Base-by-base conservation (phyloP, 140 eudicot genomes). In the Stevia rebaudiana region DNA sequence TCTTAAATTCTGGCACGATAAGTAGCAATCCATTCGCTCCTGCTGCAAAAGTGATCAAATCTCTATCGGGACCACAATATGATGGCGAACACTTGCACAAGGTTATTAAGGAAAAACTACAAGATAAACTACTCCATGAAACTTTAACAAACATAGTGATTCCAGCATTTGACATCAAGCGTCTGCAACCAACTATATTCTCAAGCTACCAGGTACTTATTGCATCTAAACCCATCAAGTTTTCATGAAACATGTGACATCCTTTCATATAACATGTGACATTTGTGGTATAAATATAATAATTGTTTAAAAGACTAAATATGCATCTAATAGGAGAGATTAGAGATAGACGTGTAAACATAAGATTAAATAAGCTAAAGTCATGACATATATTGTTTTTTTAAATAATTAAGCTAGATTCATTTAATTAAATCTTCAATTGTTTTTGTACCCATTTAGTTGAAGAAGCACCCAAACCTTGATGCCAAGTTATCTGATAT, bases 401-500 rank as follows among this genome's bases (percentile, higher is more conserved):
- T n/a, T n/a, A n/a, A n/a, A n/a, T n/a, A n/a, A n/a, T n/a, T n/a
- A n/a, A n/a, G n/a, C n/a, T n/a, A n/a, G n/a, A n/a, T n/a, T n/a
- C n/a, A n/a, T n/a, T n/a, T n/a, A n/a, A n/a, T n/a, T n/a, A n/a
- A n/a, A n/a, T n/a, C n/a, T n/a, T n/a, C n/a, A n/a, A n/a, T n/a
- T n/a, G n/a, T n/a, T n/a, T n/a, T n/a, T n/a, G n/a, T n/a, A n/a
- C n/a, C n/a, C 37, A 24, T 31, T 11, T 41, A 82, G 87, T 56
- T 73, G 39, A 63, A 74, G 64, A 67, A n/a, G 15, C 21, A 28
- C 11, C 64, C 74, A 4, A 69, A 65, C 44, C 61, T 70, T 6
- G 56, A 83, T 65, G 89, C 79, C 58, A 28, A 8, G 11, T 55
- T 83, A 21, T 57, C 82, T 0, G 89, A 83, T 25, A 66, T 83